Evolutionary conservation across 2,329 filamentous ascomycete species (phyloP), one percentile per base, ranked within the genome.

Genomic region (Thielaviopsis cerberus): DNA sequence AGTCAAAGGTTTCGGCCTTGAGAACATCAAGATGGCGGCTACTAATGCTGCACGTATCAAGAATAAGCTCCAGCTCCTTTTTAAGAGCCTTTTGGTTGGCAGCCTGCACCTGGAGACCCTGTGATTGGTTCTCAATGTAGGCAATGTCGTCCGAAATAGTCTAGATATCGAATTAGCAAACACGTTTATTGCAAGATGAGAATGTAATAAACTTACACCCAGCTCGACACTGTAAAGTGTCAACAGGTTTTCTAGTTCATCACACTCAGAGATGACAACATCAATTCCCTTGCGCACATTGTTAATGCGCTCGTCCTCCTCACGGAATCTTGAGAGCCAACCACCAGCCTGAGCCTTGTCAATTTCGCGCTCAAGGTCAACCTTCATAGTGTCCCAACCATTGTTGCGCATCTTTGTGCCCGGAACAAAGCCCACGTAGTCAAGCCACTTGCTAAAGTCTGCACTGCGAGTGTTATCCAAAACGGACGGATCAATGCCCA

Each of bases 61-160:
- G 77, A n/a, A 97, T 75, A 34, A 84, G 86, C 67, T 94, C 83
- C 1, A 98, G 77, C 69, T 98, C 92, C 62, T 84, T 87, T 69
- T 91, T 88, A 53, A 98, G 77, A 26, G 95, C 78, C 69, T 95
- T 95, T 68, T 98, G 92, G 65, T 98, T 98, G 48, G 92, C 88
- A 22, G 91, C 91, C 70, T 97, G 92, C 6, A 98, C 91, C 66
- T 98, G 92, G 53, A 98, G 74, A 74, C 92, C 92, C 71, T 98
- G 91, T 6, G 88, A 90, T 70, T 98, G 92, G 1, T 92, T 89
- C 72, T 98, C 92, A 63, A 98, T 97, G 67, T 94, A 97, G 3
- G 89, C 84, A 64, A 98, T 94, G 65, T 98, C 92, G 54, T 97
- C 91, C 59, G 90, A 89, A 27, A 98, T 76, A 54, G 90, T 97